Evolutionary conservation across 2,329 filamentous ascomycete species (phyloP).

Genomic region (Paracamarosporium sp.): DNA sequence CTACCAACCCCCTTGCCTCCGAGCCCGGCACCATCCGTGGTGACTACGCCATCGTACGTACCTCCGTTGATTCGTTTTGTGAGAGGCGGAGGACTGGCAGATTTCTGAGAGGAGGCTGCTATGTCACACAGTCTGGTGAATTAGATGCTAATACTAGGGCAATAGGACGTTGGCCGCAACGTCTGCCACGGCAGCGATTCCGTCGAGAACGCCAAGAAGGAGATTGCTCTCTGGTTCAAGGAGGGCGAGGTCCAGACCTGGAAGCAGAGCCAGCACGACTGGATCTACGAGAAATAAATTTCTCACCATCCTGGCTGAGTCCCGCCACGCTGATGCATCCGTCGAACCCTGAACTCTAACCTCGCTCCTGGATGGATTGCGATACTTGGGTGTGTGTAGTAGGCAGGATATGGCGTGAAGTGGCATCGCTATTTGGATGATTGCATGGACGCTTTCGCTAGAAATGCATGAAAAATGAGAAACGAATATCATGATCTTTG

Average conservation of each 20-base stretch:
- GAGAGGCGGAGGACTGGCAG: not conserved
- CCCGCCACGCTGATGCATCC: not conserved
- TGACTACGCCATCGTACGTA: slow-evolving; percentile 76
- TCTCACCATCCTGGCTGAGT: not conserved
- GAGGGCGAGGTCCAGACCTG: slow-evolving; percentile 83
- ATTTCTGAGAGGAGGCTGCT: not conserved
- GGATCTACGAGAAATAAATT: slow-evolving; percentile 88
- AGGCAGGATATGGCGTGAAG: not conserved
- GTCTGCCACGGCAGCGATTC: slow-evolving; percentile 99
- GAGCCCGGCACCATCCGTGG: slow-evolving; percentile 98
- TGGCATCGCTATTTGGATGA: not conserved
- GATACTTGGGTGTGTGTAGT: not conserved
- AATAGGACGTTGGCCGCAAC: slow-evolving; percentile 85
- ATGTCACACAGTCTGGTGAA: too few species aligned
- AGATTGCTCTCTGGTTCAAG: slow-evolving; percentile 99
- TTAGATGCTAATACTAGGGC: not conserved
- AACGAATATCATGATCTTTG: not conserved
- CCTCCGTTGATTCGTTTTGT: not conserved
- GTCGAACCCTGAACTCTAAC: not conserved
- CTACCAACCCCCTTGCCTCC: slow-evolving; percentile 97
- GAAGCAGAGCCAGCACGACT: slow-evolving; percentile 84
- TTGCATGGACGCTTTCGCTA: not conserved
- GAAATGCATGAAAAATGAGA: slow-evolving; percentile 2
- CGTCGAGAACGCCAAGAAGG: slow-evolving; percentile 99
- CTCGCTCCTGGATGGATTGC: not conserved